Percentiles rank a stretch among this genome's conserved stretches.
These are phyloP conservation scores for Geranomyces variabilis DNA, from an alignment of 192 early-diverging fungal species.

Conservation along the genomic window DNA sequence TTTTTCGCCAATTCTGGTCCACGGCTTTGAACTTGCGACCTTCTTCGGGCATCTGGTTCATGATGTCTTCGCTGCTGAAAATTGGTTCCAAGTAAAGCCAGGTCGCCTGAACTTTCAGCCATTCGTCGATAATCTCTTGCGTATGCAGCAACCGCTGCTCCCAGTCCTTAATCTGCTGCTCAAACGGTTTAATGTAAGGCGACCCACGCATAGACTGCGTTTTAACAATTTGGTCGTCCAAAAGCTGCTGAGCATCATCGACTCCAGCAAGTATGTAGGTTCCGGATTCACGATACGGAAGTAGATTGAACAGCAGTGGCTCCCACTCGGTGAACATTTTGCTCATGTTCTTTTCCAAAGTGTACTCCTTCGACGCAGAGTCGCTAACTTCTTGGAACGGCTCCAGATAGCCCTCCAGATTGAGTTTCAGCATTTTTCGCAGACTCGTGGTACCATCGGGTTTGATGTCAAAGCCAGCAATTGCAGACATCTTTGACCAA, in stretches of 20 bases:
- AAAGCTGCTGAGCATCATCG: constrained; percentile 64
- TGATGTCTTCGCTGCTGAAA: constrained; percentile 67
- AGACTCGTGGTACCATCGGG: constrained; percentile 56
- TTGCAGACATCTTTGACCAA: constrained; percentile 51
- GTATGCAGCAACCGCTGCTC: constrained; percentile 57
- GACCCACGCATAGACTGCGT: constrained; percentile 72
- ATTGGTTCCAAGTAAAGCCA: constrained; percentile 71
- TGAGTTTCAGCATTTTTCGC: constrained; percentile 65
- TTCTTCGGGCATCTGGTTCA: constrained; percentile 73
- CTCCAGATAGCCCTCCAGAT: constrained; percentile 53
- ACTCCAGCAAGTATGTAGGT: constrained; percentile 61
- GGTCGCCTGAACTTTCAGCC: constrained; percentile 70
- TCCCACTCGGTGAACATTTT: constrained; percentile 69
- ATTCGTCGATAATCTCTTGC: constrained; percentile 68
- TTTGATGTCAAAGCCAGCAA: constrained; percentile 55
- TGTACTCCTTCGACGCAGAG: constrained; percentile 66
- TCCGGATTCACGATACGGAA: constrained; percentile 64
- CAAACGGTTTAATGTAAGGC: constrained; percentile 69
- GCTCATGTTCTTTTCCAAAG: constrained; percentile 65
- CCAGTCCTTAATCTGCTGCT: constrained; percentile 66
- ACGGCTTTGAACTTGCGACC: constrained; percentile 65
- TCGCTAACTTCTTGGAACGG: constrained; percentile 66
- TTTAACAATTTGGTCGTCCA: constrained; percentile 71
- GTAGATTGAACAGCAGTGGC: constrained; percentile 53
- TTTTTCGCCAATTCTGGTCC: constrained; percentile 60